phyloP scores from a whole-genome alignment of 2,329 filamentous ascomycete species.

The Tolypocladium ophioglossoides region DNA sequence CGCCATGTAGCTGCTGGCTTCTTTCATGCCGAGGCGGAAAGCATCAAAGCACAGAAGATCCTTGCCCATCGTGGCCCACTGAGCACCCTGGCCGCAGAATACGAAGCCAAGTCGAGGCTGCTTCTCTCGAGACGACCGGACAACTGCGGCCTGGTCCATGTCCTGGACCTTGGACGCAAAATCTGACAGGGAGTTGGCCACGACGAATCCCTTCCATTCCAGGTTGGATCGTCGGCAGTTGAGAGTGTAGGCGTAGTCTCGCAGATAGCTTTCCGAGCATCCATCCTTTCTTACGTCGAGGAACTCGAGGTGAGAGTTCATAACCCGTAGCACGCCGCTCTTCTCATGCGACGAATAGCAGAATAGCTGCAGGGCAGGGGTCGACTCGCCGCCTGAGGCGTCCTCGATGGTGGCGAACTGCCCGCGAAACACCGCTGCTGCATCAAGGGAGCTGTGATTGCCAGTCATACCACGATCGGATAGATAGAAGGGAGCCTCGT shows the following conservation, averaged over 20 bases:
- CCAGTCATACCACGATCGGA: conserved; percentile 20
- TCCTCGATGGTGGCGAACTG: background rate
- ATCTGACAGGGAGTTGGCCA: conserved; percentile 22
- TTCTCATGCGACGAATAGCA: conserved; percentile 34
- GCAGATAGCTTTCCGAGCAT: conserved; percentile 13
- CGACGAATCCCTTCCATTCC: conserved; percentile 29
- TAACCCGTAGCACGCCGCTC: conserved; percentile 23
- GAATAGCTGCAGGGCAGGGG: conserved; percentile 23
- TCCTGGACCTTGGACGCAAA: conserved; percentile 18
- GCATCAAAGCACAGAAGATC: conserved; percentile 28
- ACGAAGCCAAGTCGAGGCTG: conserved; percentile 26
- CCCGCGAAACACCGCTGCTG: background rate
- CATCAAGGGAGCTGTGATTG: conserved; percentile 23
- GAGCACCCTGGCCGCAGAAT: conserved; percentile 33
- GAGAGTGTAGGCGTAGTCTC: conserved; percentile 35
- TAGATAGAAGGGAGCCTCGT: conserved; percentile 33
- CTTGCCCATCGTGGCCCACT: conserved; percentile 31
- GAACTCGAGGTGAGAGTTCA: conserved; percentile 23
- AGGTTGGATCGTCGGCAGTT: conserved; percentile 31
- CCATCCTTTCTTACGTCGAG: conserved; percentile 10
- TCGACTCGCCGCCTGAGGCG: background rate
- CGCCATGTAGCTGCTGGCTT: conserved; percentile 19
- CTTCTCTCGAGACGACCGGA: conserved; percentile 14
- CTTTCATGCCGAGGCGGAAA: conserved; percentile 29
- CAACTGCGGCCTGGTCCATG: conserved; percentile 8